Evolutionary conservation across 768 basidiomycete species (phyloP).

Genomic region (Clavulina sp.): DNA sequence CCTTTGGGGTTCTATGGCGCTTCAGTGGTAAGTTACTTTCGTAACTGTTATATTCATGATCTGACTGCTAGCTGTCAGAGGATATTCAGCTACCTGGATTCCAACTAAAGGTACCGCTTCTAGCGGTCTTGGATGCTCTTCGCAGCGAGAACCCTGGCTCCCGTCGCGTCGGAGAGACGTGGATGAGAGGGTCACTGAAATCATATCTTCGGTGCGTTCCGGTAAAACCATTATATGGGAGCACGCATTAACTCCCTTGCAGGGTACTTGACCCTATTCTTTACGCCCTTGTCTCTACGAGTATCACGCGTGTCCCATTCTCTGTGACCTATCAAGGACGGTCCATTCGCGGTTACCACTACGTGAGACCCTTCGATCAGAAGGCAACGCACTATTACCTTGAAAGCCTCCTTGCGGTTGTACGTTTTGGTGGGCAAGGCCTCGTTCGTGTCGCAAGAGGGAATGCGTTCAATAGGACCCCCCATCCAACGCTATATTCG

Average conservation of each 20-base stretch:
- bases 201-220: slow-evolving; percentile 65
- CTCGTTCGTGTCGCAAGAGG: slow-evolving; percentile 59
- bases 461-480: slow-evolving; percentile 44
- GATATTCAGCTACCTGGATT: slow-evolving; percentile 70
- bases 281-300: slow-evolving; percentile 55
- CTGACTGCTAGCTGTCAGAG: slow-evolving; percentile 28
- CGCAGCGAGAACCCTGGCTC: slow-evolving; percentile 56
- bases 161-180: slow-evolving; percentile 76
- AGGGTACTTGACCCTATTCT: slow-evolving; percentile 86
- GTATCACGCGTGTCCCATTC: slow-evolving; percentile 35
- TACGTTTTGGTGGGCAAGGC: slow-evolving; percentile 79
- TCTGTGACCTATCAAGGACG: slow-evolving; percentile 39
- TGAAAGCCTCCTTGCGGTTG: slow-evolving; percentile 57
- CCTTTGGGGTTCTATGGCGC: slow-evolving; percentile 87
- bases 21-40: slow-evolving; percentile 41
- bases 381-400: slow-evolving; percentile 53
- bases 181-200: slow-evolving; percentile 90
- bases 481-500: slow-evolving; percentile 41
- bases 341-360: slow-evolving; percentile 47
- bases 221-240: background rate
- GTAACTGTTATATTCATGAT: background rate
- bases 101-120: slow-evolving; percentile 67
- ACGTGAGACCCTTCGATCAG: slow-evolving; percentile 65
- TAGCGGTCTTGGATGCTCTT: slow-evolving; percentile 70
- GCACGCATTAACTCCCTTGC: slow-evolving; percentile 3